Base-by-base conservation (phyloP, 768 basidiomycete genomes). In the Hemileccinum impolitum region DNA sequence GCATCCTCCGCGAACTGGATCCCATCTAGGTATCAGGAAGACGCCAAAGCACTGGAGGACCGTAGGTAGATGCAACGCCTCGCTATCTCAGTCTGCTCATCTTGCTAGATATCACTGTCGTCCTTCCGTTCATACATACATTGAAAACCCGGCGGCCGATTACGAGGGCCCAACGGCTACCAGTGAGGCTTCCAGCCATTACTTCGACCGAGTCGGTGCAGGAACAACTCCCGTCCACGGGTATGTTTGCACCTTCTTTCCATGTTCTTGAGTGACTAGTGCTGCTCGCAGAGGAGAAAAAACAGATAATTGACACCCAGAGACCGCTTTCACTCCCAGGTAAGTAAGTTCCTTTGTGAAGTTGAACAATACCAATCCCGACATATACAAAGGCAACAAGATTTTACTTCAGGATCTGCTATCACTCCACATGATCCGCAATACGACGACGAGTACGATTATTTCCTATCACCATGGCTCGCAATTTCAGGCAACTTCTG, bases 21-120 rank as follows among this genome's bases (percentile, higher is more conserved):
- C 31, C 71, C 74, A 1, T 69, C 72, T 1, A 68, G 71, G 39
- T 75, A 73, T 50, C 71, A 68, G 54, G 73, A 75, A 58, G 66
- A 68, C 17, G 39, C 57, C 8, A 55, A 49, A n/a, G 48, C 50
- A n/a, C 53, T 56, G 17, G 54, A 62, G 40, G 74, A 75, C 45
- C 75, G 75, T 75, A 48, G 52, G 74, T 63, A n/a, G 38, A 21
- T 37, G 5, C 12, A 36, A 21, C 14, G 10, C 43, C 38, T 53
- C 55, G 26, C 47, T 46, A 37, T 25, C 19, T 18, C 31, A 12
- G 13, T 23, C 4, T 34, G 7, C 42, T 58, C 23, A 47, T 43
- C n/a, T 42, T n/a, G 19, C 10, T 47, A 76, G 75, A 75, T 47
- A 69, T 76, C 36, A 76, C 75, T 4, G 62, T 76, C 25, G 61